phyloP scores from a whole-genome alignment of 2,329 filamentous ascomycete species.

The Fusarium robinianum region DNA sequence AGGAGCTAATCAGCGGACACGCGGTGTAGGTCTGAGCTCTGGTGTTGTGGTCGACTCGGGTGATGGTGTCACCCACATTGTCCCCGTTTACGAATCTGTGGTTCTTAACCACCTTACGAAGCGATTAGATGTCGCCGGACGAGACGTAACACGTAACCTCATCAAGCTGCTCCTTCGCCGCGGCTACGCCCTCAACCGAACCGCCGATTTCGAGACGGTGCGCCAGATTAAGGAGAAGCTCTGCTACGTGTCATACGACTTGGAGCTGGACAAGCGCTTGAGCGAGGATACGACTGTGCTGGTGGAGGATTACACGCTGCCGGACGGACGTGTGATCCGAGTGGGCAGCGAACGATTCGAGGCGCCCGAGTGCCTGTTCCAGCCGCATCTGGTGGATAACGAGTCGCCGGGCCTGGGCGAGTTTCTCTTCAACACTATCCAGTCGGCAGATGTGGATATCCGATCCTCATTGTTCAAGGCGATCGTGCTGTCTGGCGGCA shows the following conservation, averaged over 20 bases:
- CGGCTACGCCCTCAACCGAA: constrained; percentile 96
- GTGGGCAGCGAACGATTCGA: constrained; percentile 98
- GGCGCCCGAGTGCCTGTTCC: constrained; percentile 96
- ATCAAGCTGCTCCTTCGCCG: constrained; percentile 92
- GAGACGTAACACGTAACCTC: constrained; percentile 97
- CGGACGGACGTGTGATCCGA: constrained; percentile 92
- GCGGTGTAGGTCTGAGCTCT: constrained; percentile 70
- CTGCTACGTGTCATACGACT: constrained; percentile 98
- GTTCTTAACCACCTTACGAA: constrained; percentile 96
- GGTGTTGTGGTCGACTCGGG: constrained; percentile 99
- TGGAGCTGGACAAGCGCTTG: constrained; percentile 92
- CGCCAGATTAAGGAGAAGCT: constrained; percentile 99
- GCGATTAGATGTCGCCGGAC: constrained; percentile 90
- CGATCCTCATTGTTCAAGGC: constrained; percentile 94
- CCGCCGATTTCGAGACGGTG: constrained; percentile 98
- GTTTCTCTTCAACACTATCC: constrained; percentile 98
- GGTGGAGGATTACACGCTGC: constrained; percentile 96
- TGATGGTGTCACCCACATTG: constrained; percentile 97
- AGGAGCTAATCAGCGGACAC: constrained; percentile 15
- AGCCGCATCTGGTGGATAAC: constrained; percentile 95
- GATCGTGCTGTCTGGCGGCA: constrained; percentile 93
- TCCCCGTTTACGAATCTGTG: constrained; percentile 97
- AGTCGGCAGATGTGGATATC: constrained; percentile 93
- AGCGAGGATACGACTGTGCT: constrained; percentile 97
- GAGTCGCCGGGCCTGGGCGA: constrained; percentile 97